phyloP scores from a whole-genome alignment of 2,329 filamentous ascomycete species.

The Fusarium tjaetaba region DNA sequence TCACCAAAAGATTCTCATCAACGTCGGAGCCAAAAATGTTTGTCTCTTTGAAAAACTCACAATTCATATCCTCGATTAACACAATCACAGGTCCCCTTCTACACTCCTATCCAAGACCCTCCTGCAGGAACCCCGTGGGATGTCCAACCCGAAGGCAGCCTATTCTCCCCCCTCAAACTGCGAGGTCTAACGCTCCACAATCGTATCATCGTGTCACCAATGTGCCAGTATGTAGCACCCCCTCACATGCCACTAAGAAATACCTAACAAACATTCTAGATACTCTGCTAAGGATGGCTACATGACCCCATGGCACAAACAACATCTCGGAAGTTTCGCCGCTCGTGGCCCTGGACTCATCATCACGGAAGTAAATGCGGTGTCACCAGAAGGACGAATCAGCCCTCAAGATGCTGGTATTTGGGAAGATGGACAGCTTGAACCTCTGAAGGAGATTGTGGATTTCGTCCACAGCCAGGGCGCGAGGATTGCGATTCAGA shows the following conservation, averaged over 20 bases:
- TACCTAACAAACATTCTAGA: slow-evolving; percentile 1
- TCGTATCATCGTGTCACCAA: slow-evolving; percentile 57
- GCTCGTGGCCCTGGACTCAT: slow-evolving; percentile 64
- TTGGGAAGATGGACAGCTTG: slow-evolving; percentile 78
- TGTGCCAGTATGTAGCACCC: slow-evolving; percentile 55
- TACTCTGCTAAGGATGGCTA: slow-evolving; percentile 53
- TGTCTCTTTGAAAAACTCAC: neutral
- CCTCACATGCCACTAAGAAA: neutral
- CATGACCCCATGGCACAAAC: slow-evolving; percentile 55
- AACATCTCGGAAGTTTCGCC: slow-evolving; percentile 52
- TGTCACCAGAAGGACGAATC: slow-evolving; percentile 74
- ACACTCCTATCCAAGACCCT: slow-evolving; percentile 40
- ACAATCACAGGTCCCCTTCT: slow-evolving; percentile 34
- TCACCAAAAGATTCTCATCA: slow-evolving; percentile 30
- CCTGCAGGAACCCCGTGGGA: slow-evolving; percentile 40
- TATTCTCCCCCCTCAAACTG: slow-evolving; percentile 58
- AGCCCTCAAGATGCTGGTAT: slow-evolving; percentile 75
- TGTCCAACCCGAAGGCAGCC: slow-evolving; percentile 36
- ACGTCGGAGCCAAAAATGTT: slow-evolving; percentile 33
- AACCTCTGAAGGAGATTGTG: slow-evolving; percentile 64
- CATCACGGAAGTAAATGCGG: slow-evolving; percentile 74
- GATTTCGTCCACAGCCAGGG: slow-evolving; percentile 71
- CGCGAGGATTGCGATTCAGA: slow-evolving; percentile 73
- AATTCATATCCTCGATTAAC: neutral
- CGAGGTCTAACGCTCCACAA: slow-evolving; percentile 57